Base-by-base conservation (phyloP, 2,329 filamentous ascomycete species). In the Trichocomaceae sp. region DNA sequence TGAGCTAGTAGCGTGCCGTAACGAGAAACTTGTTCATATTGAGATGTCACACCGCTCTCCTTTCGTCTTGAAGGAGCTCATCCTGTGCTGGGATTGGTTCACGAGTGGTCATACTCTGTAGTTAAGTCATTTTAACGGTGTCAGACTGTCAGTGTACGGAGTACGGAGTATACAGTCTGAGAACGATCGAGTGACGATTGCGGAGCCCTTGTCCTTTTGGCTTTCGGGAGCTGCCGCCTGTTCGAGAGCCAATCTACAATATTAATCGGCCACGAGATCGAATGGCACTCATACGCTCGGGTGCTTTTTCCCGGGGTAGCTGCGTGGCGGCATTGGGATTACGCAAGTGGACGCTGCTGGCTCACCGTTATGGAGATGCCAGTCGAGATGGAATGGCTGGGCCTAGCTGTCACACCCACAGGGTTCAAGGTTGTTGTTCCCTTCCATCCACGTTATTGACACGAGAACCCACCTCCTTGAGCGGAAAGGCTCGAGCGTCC, bases 391-490 rank as follows among this genome's bases (percentile, higher is more conserved):
- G 8, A 12, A n/a, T 6, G 33, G 20, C 35, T 47, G 15, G 44
- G 39, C 42, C 15, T 41, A 41, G 44, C 42, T 53, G 50, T 53
- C 50, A 41, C 26, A 41, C 50, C 39, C 37, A 45, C 50, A 53
- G 50, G 44, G 44, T 17, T 41, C 39, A 41, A 41, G 39, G 39
- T 41, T 41, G 39, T 41, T 41, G 35, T 39, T n/a, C 39, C 39
- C 26, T 22, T 19, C 37, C 33, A 44, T 41, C 50, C 50, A 53
- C 50, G 44, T 53, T 53, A 53, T 31, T 47, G 50, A 53, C 50
- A 47, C 44, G 42, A 46, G 20, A 35, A 46, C 10, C 50, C 39
- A 45, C 49, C 10, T 20, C 42, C 41, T 35, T 20, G n/a, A 29
- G 35, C 15, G 10, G 20, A 52, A 41, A 53, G 35, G 50, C 50